Percentiles rank a stretch among this genome's conserved stretches.
These are phyloP conservation scores for Metschnikowia vanudenii DNA, from an alignment of 805 yeast genomes.

Conservation along the genomic window DNA sequence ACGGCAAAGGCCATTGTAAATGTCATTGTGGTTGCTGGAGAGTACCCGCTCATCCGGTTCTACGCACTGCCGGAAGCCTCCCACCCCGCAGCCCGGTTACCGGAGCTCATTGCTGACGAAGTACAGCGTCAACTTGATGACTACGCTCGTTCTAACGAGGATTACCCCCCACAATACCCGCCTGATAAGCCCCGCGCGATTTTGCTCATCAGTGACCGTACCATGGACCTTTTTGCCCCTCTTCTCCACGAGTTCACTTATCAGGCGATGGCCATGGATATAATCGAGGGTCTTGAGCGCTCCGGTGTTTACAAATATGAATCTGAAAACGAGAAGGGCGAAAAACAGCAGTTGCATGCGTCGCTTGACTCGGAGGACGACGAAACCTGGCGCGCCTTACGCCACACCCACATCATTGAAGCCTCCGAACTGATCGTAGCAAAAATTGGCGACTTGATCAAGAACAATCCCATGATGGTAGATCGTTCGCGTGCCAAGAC, in stretches of 20 bases:
- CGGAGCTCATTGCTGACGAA: constrained; percentile 66
- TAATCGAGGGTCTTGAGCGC: constrained; percentile 45
- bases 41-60: constrained; percentile 82
- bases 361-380: constrained; percentile 60
- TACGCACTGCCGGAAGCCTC: constrained; percentile 51
- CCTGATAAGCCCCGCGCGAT: constrained; percentile 65
- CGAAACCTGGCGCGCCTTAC: constrained; percentile 64
- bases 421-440: constrained; percentile 61
- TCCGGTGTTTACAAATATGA: constrained; percentile 49
- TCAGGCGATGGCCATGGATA: constrained; percentile 89
- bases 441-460: constrained; percentile 61
- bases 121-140: constrained; percentile 72
- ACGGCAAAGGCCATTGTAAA: constrained; percentile 68
- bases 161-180: constrained; percentile 56
- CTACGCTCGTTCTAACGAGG: constrained; percentile 66
- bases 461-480: constrained; percentile 72
- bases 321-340: constrained; percentile 53
- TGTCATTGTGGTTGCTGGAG: constrained; percentile 76
- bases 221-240: constrained; percentile 81
- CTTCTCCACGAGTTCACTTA: constrained; percentile 85
- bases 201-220: constrained; percentile 75
- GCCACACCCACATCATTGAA: constrained; percentile 74
- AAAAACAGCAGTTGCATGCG: constrained; percentile 30
- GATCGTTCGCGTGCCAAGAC: constrained; percentile 63
- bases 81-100: constrained; percentile 57